phyloP scores from a whole-genome alignment of 1,284 basidiomycete species.

The Cryptococcus amylolentus region DNA sequence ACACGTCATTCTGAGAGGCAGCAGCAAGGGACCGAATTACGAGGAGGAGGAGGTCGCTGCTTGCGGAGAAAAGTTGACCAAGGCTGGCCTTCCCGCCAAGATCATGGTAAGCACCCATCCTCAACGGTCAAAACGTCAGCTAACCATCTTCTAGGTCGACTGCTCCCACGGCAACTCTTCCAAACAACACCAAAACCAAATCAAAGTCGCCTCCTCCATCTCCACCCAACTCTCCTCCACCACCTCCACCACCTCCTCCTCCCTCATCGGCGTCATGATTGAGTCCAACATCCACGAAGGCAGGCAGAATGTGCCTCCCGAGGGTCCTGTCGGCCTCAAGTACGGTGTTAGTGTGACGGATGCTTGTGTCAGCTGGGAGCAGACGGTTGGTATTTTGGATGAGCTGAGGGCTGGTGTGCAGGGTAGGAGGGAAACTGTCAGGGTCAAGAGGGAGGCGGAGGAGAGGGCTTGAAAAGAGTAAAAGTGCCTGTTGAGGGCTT shows the following conservation, averaged over 20 bases:
- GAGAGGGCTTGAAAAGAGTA: background rate
- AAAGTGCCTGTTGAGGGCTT: slow-evolving; percentile 1
- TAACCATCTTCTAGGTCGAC: slow-evolving; percentile 62
- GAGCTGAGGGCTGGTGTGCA: slow-evolving; percentile 75
- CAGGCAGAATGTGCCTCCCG: slow-evolving; percentile 72
- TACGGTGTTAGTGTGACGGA: slow-evolving; percentile 65
- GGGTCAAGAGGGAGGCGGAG: slow-evolving; percentile 26
- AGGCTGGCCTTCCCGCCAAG: slow-evolving; percentile 73
- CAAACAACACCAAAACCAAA: slow-evolving; percentile 60
- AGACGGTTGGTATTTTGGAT: slow-evolving; percentile 74
- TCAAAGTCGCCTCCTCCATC: slow-evolving; percentile 55
- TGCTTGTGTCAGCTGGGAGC: slow-evolving; percentile 86
- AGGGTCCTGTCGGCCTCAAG: slow-evolving; percentile 70
- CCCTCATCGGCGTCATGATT: slow-evolving; percentile 96
- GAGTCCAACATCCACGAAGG: slow-evolving; percentile 87
- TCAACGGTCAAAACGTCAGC: background rate
- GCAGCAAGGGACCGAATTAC: slow-evolving; percentile 81
- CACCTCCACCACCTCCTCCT: slow-evolving; percentile 59
- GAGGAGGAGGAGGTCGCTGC: slow-evolving; percentile 71
- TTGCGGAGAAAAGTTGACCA: slow-evolving; percentile 69
- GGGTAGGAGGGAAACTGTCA: slow-evolving; percentile 58
- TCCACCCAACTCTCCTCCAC: slow-evolving; percentile 47
- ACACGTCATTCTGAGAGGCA: slow-evolving; percentile 82
- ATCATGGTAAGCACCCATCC: slow-evolving; percentile 66
- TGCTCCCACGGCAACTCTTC: slow-evolving; percentile 74